Evolutionary conservation across 108 stramenopile genomes (phyloP).

Genomic region (Fragilaria crotonensis): DNA sequence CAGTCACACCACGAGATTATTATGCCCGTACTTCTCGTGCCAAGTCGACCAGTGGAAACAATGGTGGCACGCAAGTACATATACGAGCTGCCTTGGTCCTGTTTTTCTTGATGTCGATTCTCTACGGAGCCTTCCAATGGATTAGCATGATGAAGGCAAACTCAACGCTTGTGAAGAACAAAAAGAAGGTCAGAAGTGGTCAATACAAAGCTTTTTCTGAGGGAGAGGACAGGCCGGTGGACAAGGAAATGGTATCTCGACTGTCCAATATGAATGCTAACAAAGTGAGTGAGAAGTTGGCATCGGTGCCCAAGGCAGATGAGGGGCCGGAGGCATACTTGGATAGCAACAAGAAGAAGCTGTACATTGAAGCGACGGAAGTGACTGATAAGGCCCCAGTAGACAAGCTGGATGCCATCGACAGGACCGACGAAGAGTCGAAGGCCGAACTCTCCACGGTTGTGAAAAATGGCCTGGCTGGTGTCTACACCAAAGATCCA

Average conservation of each 20-base stretch:
- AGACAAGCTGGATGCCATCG: background rate
- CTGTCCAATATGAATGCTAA: background rate
- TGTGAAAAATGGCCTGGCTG: background rate
- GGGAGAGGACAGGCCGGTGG: background rate
- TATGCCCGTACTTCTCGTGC: background rate
- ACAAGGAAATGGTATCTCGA: background rate
- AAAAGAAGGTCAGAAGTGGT: background rate
- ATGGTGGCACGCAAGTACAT: background rate
- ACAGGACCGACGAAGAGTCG: background rate
- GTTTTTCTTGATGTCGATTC: background rate
- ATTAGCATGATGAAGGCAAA: background rate
- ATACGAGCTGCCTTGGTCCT: background rate
- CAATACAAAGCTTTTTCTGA: background rate
- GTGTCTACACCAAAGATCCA: background rate
- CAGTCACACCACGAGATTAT: background rate
- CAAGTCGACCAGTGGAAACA: background rate
- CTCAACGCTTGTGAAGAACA: background rate
- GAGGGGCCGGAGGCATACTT: background rate
- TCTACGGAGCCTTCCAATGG: conserved; percentile 1
- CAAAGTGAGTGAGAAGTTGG: background rate
- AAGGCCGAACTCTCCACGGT: background rate
- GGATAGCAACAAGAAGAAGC: background rate
- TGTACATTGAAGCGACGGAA: background rate
- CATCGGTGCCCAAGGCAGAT: background rate
- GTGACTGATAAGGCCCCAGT: background rate